phyloP scores from a whole-genome alignment of 306 rosid species.

The Canavalia gladiata region DNA sequence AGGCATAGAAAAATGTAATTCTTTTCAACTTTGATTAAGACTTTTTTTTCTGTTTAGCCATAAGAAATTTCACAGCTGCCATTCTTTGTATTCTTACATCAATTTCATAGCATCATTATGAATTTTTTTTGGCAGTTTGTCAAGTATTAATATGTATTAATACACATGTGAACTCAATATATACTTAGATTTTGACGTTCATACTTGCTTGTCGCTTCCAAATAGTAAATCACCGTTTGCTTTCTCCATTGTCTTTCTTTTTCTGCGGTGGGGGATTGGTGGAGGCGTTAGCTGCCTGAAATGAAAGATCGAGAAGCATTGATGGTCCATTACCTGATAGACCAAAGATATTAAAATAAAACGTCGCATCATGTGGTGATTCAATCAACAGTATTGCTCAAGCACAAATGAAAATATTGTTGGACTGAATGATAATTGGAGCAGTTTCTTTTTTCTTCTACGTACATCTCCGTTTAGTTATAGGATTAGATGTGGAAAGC shows the following conservation, averaged over 20 bases:
- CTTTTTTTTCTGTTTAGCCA: slow-evolving; percentile 45
- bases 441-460: no score
- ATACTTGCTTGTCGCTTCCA: background rate
- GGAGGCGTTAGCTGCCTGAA: background rate
- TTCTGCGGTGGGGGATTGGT: background rate
- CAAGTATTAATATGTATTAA: slow-evolving; percentile 10
- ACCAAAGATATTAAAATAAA: background rate
- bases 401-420: no score
- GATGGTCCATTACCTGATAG: background rate
- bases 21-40: slow-evolving; percentile 46
- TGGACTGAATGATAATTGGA: no score
- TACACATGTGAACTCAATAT: slow-evolving; percentile 26
- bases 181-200: slow-evolving; percentile 39
- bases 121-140: slow-evolving; percentile 28
- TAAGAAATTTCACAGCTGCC: slow-evolving; percentile 39
- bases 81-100: slow-evolving; percentile 49
- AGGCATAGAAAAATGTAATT: slow-evolving; percentile 46
- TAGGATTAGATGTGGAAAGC: no score
- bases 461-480: no score
- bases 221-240: background rate
- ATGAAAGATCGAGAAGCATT: background rate
- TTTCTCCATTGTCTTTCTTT: background rate
- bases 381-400: no score
- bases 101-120: slow-evolving; percentile 39
- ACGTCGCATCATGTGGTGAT: no score